phyloP scores from a whole-genome alignment of 305 asterid genomes.

The Fraxinus xanthoxyloides region DNA sequence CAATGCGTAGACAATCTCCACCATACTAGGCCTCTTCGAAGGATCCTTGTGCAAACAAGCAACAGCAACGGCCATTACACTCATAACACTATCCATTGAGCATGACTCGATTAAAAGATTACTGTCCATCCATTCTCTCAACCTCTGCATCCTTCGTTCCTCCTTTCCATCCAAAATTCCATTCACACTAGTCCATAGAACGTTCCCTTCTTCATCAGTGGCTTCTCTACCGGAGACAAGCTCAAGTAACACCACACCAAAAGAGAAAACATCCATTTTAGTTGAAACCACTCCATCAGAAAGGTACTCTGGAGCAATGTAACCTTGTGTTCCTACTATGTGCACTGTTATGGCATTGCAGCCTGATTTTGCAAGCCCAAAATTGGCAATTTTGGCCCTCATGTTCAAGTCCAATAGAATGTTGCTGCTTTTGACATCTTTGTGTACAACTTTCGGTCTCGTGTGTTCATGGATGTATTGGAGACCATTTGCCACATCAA shows the following conservation, averaged over 20 bases:
- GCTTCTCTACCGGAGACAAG: conserved; percentile 69
- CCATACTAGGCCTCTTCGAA: conserved; percentile 79
- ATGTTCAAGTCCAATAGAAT: conserved; percentile 76
- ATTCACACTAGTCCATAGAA: conserved; percentile 50
- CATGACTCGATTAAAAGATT: conserved; percentile 41
- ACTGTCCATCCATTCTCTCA: conserved; percentile 71
- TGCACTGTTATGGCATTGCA: conserved; percentile 93
- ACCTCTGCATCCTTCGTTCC: conserved; percentile 41
- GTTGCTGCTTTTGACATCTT: conserved; percentile 90
- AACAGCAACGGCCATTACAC: conserved; percentile 61
- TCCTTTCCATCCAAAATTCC: conserved; percentile 51
- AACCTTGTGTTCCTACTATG: conserved; percentile 92
- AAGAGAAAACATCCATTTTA: conserved; percentile 79
- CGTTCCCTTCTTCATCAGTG: conserved; percentile 49
- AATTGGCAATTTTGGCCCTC: conserved; percentile 90
- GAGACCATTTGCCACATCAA: conserved; percentile 86
- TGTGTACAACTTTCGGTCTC: conserved; percentile 83
- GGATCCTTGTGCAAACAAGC: conserved; percentile 82
- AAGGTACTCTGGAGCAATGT: conserved; percentile 79
- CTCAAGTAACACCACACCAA: conserved; percentile 89
- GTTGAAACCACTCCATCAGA: conserved; percentile 76
- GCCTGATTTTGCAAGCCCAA: conserved; percentile 82
- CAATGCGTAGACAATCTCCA: conserved; percentile 89
- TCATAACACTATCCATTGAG: conserved; percentile 53
- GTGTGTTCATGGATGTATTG: conserved; percentile 96